Conservation (phyloP, 2,329 filamentous ascomycete species). For the Sclerotiophoma versabilis region DNA sequence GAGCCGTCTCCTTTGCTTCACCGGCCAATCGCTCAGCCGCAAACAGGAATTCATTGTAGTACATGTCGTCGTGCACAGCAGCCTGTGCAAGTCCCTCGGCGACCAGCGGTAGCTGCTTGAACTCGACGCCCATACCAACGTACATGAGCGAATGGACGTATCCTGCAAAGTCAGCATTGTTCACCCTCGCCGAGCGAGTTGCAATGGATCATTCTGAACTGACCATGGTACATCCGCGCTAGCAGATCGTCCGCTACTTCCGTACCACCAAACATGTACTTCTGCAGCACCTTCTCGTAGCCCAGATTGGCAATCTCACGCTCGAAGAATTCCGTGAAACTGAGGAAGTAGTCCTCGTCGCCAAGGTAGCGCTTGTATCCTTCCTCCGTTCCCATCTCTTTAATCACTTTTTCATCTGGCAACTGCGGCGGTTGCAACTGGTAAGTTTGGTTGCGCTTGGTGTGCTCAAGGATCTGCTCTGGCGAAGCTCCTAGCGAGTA, state of each 20-base stretch:
- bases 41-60: neutral
- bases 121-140: neutral
- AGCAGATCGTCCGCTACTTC: neutral
- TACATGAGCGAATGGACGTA: neutral
- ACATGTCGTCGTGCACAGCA: neutral
- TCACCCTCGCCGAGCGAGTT: neutral
- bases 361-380: neutral
- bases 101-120: neutral
- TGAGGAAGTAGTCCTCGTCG: neutral
- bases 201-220: neutral
- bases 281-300: neutral
- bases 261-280: neutral
- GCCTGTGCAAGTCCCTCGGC: neutral
- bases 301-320: neutral
- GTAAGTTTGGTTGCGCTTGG: neutral
- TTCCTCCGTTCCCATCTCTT: neutral
- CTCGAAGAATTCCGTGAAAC: neutral
- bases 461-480: neutral
- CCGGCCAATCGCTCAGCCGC: neutral
- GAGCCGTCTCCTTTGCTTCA: neutral
- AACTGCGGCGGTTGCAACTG: neutral
- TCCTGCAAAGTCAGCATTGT: neutral
- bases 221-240: neutral
- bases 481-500: neutral
- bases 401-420: neutral